Evolutionary conservation across 371 early-diverging fungal species (phyloP).

Genomic region (Apophysomyces ossiformis): DNA sequence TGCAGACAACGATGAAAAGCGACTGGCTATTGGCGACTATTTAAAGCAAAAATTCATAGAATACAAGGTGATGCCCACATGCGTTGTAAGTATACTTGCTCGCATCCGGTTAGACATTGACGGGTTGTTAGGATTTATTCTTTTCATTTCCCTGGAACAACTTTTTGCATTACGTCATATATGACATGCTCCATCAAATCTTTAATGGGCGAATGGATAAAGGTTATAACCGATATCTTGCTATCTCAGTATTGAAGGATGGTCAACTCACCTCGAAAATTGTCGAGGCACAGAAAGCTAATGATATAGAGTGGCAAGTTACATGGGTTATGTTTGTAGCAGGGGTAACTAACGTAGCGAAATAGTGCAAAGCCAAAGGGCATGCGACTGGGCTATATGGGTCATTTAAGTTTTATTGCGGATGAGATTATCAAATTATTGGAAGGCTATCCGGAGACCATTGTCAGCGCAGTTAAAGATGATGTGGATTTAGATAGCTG

Average conservation of each 20-base stretch:
- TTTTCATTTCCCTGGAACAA: conserved; percentile 95
- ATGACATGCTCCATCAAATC: conserved; percentile 95
- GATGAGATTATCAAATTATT: conserved; percentile 91
- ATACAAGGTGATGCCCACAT: conserved; percentile 64
- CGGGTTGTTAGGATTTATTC: conserved; percentile 65
- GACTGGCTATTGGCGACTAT: conserved; percentile 67
- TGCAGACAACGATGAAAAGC: not conserved
- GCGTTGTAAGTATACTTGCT: conserved; percentile 41
- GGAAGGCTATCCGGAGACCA: conserved; percentile 67
- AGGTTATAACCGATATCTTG: conserved; percentile 68
- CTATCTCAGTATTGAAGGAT: conserved; percentile 81
- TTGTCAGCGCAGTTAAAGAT: conserved; percentile 60
- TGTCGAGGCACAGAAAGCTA: conserved; percentile 42
- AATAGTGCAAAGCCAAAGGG: conserved; percentile 78
- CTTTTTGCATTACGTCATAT: conserved; percentile 95
- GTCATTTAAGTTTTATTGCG: conserved; percentile 93
- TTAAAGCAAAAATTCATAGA: conserved; percentile 70
- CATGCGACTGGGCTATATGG: conserved; percentile 96
- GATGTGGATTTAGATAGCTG: conserved; percentile 80
- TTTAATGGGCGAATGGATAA: conserved; percentile 81
- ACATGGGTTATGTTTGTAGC: not conserved
- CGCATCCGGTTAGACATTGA: not conserved
- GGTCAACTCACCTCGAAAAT: conserved; percentile 58
- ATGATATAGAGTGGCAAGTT: conserved; percentile 44
- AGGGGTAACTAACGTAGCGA: not conserved